phyloP scores from a whole-genome alignment of 2,329 filamentous ascomycete species.

The Aplosporella prunicola region DNA sequence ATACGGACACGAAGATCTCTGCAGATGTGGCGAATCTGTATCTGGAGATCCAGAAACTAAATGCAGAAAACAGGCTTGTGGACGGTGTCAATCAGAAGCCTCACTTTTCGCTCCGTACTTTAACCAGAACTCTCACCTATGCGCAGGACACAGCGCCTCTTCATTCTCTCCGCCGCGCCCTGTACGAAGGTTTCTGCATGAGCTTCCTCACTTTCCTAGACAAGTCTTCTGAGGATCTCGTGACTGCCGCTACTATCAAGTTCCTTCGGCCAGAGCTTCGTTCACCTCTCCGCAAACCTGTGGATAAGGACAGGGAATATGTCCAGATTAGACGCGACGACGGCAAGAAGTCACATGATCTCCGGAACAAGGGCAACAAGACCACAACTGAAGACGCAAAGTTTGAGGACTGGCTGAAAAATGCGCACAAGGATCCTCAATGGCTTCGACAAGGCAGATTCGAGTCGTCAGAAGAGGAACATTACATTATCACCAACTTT shows the following conservation, averaged over 20 bases:
- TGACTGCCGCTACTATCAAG: constrained; percentile 71
- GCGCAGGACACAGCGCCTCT: constrained; percentile 73
- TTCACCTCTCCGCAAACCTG: constrained; percentile 67
- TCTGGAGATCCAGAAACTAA: constrained; percentile 72
- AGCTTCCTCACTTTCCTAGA: constrained; percentile 88
- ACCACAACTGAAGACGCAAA: constrained; percentile 6
- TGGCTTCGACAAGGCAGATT: constrained; percentile 75
- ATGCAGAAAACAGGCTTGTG: constrained; percentile 73
- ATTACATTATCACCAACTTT: constrained; percentile 96
- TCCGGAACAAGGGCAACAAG: constrained; percentile 7
- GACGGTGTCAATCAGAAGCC: constrained; percentile 94
- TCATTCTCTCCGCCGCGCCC: constrained; percentile 74
- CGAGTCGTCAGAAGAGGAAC: constrained; percentile 58
- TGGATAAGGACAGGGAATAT: constrained; percentile 62
- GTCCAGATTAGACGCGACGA: constrained; percentile 42
- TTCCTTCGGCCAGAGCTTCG: constrained; percentile 69
- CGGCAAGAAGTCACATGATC: constrained; percentile 1
- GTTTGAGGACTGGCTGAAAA: constrained; percentile 10
- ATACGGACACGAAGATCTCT: constrained; percentile 47
- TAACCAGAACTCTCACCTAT: constrained; percentile 84
- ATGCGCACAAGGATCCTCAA: constrained; percentile 61
- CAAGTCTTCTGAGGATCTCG: constrained; percentile 66
- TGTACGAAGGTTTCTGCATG: constrained; percentile 97
- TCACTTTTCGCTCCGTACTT: constrained; percentile 89
- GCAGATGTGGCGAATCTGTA: constrained; percentile 81